Conservation (phyloP, 2,329 filamentous ascomycete species). For the Hortaea werneckii region DNA sequence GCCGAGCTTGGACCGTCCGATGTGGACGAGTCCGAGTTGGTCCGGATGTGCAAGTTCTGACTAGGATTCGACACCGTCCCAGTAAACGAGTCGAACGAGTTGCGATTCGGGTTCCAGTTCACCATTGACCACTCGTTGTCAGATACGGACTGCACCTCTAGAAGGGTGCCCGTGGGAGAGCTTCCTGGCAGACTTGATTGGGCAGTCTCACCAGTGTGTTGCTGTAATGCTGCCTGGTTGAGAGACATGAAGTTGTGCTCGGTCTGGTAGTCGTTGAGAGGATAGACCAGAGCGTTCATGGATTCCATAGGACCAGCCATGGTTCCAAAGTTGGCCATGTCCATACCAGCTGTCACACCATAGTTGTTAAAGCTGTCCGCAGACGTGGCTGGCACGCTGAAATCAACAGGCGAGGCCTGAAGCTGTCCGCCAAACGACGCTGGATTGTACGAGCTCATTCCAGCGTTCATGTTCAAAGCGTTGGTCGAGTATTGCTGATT, state of each 20-base stretch:
- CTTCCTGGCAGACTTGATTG: constrained; percentile 39
- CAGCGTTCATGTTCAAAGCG: constrained; percentile 24
- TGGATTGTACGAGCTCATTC: constrained; percentile 27
- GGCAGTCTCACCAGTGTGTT: constrained; percentile 31
- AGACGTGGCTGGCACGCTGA: constrained; percentile 30
- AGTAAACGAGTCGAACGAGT: constrained; percentile 54
- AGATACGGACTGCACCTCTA: constrained; percentile 83
- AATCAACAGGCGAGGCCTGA: constrained; percentile 38
- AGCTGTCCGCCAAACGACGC: constrained; percentile 31
- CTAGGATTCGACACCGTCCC: constrained; percentile 79
- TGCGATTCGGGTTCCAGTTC: constrained; percentile 46
- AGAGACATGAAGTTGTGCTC: constrained; percentile 49
- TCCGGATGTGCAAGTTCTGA: constrained; percentile 80
- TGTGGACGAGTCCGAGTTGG: constrained; percentile 76
- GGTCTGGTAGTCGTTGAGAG: constrained; percentile 59
- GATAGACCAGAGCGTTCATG: constrained; percentile 33
- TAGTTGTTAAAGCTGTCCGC: constrained; percentile 29
- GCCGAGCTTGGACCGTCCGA: constrained; percentile 49
- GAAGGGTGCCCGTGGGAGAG: constrained; percentile 67
- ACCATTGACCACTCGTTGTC: constrained; percentile 83
- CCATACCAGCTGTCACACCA: constrained; percentile 32
- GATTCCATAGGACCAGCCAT: constrained; percentile 34
- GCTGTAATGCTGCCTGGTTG: constrained; percentile 30
- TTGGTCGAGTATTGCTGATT: constrained; percentile 13
- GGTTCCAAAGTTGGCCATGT: constrained; percentile 29